Evolutionary conservation across 768 basidiomycete species (phyloP).

Genomic region (Lentinula guzmanii): DNA sequence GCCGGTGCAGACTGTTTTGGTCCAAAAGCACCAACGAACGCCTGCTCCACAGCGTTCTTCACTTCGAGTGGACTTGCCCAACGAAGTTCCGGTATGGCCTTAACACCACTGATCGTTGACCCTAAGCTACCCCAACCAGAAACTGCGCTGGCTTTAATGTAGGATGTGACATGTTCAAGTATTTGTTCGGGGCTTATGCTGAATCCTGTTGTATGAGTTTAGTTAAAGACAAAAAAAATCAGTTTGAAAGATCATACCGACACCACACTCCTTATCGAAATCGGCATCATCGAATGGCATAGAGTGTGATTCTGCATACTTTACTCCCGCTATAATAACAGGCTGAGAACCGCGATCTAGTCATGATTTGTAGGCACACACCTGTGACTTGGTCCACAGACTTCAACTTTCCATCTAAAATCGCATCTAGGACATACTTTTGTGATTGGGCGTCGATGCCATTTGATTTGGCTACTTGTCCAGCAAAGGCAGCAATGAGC

Average conservation of each 20-base stretch:
- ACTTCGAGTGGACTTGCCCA: slow-evolving; percentile 85
- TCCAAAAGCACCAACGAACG: slow-evolving; percentile 66
- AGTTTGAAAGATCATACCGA: slow-evolving; percentile 52
- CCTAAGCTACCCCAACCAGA: slow-evolving; percentile 77
- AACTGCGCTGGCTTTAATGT: slow-evolving; percentile 48
- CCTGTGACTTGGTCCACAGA: slow-evolving; percentile 84
- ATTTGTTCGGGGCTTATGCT: slow-evolving; percentile 67
- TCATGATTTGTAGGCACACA: slow-evolving; percentile 26
- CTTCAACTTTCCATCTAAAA: slow-evolving; percentile 70
- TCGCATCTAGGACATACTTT: slow-evolving; percentile 57
- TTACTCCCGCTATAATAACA: slow-evolving; percentile 55
- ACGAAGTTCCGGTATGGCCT: slow-evolving; percentile 53
- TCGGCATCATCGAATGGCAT: slow-evolving; percentile 58
- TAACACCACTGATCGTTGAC: slow-evolving; percentile 56
- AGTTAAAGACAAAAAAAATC: not conserved
- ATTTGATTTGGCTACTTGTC: slow-evolving; percentile 50
- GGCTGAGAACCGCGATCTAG: not conserved
- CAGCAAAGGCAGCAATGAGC: slow-evolving; percentile 62
- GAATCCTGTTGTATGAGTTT: slow-evolving; percentile 50
- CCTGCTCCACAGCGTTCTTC: slow-evolving; percentile 73
- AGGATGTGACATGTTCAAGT: slow-evolving; percentile 43
- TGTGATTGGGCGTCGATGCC: slow-evolving; percentile 46
- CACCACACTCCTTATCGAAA: slow-evolving; percentile 78
- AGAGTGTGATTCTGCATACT: slow-evolving; percentile 60
- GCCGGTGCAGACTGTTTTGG: slow-evolving; percentile 60